These are phyloP conservation scores for Chaetomiaceae sp. DNA, from an alignment of 2,329 filamentous ascomycete genomes.

Conservation along the genomic window DNA sequence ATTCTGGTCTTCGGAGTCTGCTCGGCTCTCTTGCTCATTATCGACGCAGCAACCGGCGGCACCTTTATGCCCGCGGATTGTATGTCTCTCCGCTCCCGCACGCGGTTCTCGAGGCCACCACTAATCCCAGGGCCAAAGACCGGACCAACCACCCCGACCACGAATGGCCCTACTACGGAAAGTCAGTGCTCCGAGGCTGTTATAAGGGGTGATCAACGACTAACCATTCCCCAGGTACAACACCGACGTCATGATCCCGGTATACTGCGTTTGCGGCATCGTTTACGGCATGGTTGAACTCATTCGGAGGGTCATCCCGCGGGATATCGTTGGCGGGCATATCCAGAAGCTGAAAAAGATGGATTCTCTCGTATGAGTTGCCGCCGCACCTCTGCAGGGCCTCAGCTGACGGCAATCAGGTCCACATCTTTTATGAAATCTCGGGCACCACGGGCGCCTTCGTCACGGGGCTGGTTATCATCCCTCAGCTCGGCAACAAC, in stretches of 20 bases:
- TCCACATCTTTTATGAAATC: slow-evolving; percentile 47
- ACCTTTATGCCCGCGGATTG: slow-evolving; percentile 35
- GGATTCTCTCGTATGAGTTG: slow-evolving; percentile 30
- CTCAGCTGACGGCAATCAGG: slow-evolving; percentile 5
- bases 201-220: background rate
- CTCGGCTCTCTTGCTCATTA: slow-evolving; percentile 44
- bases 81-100: background rate
- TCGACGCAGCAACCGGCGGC: slow-evolving; percentile 46
- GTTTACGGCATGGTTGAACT: slow-evolving; percentile 48
- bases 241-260: slow-evolving; percentile 47
- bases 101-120: too few relatives aligned
- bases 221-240: slow-evolving; percentile 33
- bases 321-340: slow-evolving; percentile 48
- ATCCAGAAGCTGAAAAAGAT: slow-evolving; percentile 46
- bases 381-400: slow-evolving; percentile 22
- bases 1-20: slow-evolving; percentile 44
- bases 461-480: slow-evolving; percentile 45
- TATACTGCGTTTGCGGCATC: slow-evolving; percentile 42
- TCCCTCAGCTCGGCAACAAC: slow-evolving; percentile 48
- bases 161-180: slow-evolving; percentile 43
- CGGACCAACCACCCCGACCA: slow-evolving; percentile 31
- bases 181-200: background rate
- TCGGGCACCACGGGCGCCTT: slow-evolving; percentile 46
- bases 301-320: slow-evolving; percentile 46
- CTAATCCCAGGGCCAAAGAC: slow-evolving; percentile 11